Evolutionary conservation across 352 stramenopile species (phyloP), one percentile per base, ranked within the genome.

Genomic region (Pilasporangium apinafurcum): DNA sequence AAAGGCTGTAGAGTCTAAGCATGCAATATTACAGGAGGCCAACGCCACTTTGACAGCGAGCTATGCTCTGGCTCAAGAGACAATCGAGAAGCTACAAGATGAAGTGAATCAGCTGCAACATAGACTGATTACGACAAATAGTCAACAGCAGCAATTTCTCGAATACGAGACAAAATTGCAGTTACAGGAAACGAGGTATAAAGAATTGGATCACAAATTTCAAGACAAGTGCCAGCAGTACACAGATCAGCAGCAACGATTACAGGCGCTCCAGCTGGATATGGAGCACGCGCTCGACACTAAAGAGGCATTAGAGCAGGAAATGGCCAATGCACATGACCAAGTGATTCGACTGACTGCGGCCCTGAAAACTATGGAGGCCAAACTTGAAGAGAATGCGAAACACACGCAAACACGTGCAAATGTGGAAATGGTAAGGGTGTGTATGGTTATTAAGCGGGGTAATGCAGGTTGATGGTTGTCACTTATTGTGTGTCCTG

Each of bases 291-390:
- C 53, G 28, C 32, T 55, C 3, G 29, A 54, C 24, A 51, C 51
- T 2, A 63, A 75, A 20, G 53, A 49, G 32, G 25, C 28, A 18
- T 25, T 84, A 8, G 65, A 84, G 31, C 33, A 35, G 3, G 71
- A 84, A 17, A 16, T 84, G 4, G 16, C 27, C 3, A 37, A 47
- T 3, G 52, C 60, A 3, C 71, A 84, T 25, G 64, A 80, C 24
- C 55, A 75, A 35, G 21, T 78, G n/a, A 82, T 82, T 26, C 52
- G 48, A 32, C 60, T 68, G 36, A 77, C 55, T 12, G 71, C 51
- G 4, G 45, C 51, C 1, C 59, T 80, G 49, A 69, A 61, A 29
- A 59, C 63, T 7, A 65, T 80, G 58, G 65, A 80, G 33, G 68
- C 58, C 4, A 68, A 52, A 35, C 31, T 80, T 10, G 68, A 84